phyloP scores from a whole-genome alignment of 129 eudicot species.

The Kitagawia praeruptora region DNA sequence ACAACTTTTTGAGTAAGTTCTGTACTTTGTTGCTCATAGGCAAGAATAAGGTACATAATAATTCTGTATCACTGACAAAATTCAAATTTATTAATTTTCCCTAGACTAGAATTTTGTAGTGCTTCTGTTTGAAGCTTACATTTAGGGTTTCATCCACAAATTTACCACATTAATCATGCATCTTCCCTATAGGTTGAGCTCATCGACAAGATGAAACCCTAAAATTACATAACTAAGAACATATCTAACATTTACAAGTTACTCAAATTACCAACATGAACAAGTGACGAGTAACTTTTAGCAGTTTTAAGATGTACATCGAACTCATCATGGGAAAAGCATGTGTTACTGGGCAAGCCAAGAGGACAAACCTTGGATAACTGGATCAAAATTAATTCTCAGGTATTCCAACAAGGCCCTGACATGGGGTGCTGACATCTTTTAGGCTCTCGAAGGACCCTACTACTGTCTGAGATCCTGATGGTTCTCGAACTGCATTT shows the following conservation, averaged over 20 bases:
- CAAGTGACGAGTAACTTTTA: neutral
- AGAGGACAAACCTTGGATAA: slow-evolving; percentile 2
- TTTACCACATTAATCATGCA: neutral
- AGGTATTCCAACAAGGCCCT: slow-evolving; percentile 3
- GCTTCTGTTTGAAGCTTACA: too few relatives aligned
- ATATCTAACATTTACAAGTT: neutral
- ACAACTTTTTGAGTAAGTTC: too few relatives aligned
- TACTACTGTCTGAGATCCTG: slow-evolving; percentile 12
- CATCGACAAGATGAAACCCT: neutral
- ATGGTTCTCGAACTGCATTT: slow-evolving; percentile 28
- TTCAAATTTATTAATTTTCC: too few relatives aligned
- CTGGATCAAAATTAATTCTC: slow-evolving; percentile 1
- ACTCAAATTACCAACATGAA: neutral
- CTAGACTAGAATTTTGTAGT: too few relatives aligned
- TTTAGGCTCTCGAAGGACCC: slow-evolving; percentile 8
- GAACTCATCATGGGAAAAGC: neutral
- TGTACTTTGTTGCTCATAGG: too few relatives aligned
- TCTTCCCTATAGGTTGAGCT: neutral
- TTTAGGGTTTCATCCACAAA: neutral
- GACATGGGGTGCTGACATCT: slow-evolving; percentile 7
- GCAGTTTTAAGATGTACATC: neutral
- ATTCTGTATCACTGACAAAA: too few relatives aligned
- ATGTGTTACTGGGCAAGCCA: neutral
- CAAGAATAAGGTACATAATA: too few relatives aligned
- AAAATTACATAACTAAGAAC: neutral